These are phyloP conservation scores for Endocalyx cinctus DNA, from an alignment of 2,329 filamentous ascomycete genomes.

Conservation along the genomic window DNA sequence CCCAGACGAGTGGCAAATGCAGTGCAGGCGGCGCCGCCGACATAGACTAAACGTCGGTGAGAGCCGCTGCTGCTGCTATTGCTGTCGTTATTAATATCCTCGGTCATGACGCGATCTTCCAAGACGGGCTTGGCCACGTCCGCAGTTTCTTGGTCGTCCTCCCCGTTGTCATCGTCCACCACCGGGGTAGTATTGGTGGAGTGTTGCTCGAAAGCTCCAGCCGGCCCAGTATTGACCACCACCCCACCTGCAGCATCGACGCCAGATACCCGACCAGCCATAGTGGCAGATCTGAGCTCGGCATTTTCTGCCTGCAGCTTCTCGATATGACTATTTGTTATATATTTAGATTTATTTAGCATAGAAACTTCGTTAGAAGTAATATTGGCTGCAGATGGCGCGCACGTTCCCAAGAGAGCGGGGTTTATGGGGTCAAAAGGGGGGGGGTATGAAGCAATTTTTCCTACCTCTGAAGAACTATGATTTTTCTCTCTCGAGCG, in stretches of 20 bases:
- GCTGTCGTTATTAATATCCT: too few species aligned
- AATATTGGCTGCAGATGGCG: too few species aligned
- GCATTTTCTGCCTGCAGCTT: constrained; percentile 13
- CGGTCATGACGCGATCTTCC: constrained; percentile 11
- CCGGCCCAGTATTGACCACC: too few species aligned
- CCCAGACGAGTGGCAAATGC: constrained; percentile 11
- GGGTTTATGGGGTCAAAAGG: too few species aligned
- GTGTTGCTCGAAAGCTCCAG: neutral
- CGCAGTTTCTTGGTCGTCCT: constrained; percentile 9
- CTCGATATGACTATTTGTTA: constrained; percentile 10
- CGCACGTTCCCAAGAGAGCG: too few species aligned
- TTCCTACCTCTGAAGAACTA: constrained; percentile 15
- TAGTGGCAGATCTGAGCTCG: too few species aligned
- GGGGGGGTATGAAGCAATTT: too few species aligned
- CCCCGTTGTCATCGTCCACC: constrained; percentile 1
- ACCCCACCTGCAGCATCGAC: too few species aligned
- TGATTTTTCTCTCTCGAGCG: constrained; percentile 13
- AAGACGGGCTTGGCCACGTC: constrained; percentile 12
- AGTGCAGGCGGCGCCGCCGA: constrained; percentile 14
- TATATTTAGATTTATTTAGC: neutral
- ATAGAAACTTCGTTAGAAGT: neutral
- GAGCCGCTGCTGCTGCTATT: too few species aligned
- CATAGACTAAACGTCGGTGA: constrained; percentile 10
- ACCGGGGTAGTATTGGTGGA: neutral
- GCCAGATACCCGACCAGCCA: too few species aligned